phyloP scores from a whole-genome alignment of 768 basidiomycete species.

The Kwoniella mangroviensis region DNA sequence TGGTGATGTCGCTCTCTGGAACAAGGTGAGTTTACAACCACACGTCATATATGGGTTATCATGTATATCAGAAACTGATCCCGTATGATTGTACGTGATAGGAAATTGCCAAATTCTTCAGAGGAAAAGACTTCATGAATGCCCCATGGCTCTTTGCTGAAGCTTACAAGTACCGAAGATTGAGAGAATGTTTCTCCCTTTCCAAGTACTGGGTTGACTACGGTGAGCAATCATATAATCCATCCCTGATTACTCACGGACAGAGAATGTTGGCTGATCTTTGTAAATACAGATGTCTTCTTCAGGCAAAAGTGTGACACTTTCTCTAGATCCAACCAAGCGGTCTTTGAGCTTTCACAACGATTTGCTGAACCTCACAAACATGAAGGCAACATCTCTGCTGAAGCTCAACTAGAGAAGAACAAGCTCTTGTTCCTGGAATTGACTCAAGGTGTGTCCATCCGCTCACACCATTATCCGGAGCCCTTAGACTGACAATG shows the following conservation, averaged over 20 bases:
- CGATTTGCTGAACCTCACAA: constrained; percentile 86
- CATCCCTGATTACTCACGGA: neutral
- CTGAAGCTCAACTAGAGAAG: constrained; percentile 65
- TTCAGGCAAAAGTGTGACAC: constrained; percentile 96
- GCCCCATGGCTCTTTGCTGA: constrained; percentile 97
- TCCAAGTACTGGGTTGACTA: constrained; percentile 88
- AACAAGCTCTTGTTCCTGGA: constrained; percentile 80
- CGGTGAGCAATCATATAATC: constrained; percentile 55
- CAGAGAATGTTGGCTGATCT: neutral
- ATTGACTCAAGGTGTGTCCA: constrained; percentile 68
- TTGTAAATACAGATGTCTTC: constrained; percentile 67
- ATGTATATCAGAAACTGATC: neutral
- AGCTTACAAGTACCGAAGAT: constrained; percentile 64
- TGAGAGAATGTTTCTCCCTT: constrained; percentile 90
- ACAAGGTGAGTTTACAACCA: constrained; percentile 63
- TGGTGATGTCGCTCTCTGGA: constrained; percentile 92
- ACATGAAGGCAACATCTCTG: constrained; percentile 61
- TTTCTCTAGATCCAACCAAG: constrained; percentile 86
- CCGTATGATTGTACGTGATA: constrained; percentile 9
- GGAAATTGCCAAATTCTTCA: constrained; percentile 91
- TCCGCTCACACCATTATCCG: constrained; percentile 34
- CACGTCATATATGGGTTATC: neutral
- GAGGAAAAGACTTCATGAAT: constrained; percentile 77
- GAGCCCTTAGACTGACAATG: neutral
- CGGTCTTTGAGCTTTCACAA: constrained; percentile 90